Evolutionary conservation across 208 protist species (phyloP), one percentile per base, ranked within the genome.

Genomic region (Acanthamoeba sp.): DNA sequence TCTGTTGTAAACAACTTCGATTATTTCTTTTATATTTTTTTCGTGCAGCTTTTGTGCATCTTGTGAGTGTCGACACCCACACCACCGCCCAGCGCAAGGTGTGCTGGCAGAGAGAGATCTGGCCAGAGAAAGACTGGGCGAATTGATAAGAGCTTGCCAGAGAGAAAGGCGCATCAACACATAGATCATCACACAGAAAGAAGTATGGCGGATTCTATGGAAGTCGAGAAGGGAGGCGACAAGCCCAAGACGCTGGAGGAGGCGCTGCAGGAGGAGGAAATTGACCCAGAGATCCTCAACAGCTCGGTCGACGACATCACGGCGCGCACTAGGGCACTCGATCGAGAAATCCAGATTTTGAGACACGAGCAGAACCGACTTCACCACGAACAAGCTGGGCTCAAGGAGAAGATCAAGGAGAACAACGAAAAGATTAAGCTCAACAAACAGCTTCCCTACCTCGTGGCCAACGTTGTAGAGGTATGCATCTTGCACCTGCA

Each of bases 341-440:
- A 98, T 27, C 98, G 98, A 91, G 97, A 99, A 38, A 91, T 96
- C 2, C 88, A 96, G 94, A 76, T 97, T 27, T 71, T 98, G 85
- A 90, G 71, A n/a, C 94, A 59, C 55, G 97, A 98, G 38, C 78
- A 82, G 6, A 97, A 93, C 36, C 94, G 97, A 0, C 64, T 98
- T 20, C 57, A 78, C 59, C 96, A 98, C 94, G 98, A 99, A 85
- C 91, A 97, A 6, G 85, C 94, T 10, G 84, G n/a, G 18, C 94
- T 96, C 87, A 94, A 97, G 90, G 95, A 96, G 27, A 96, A 82
- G 29, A 94, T 97, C 62, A 97, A 98, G 71, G 98, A 98, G 69
- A 99, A 99, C 95, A 94, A 95, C 22, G 98, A 99, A 55, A 99
- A 99, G 95, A 98, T 99, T 87, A 98, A 99, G 94, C 69, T 99